phyloP scores from a whole-genome alignment of 2,329 filamentous ascomycete genomes.

The Lecanicillium sp. region DNA sequence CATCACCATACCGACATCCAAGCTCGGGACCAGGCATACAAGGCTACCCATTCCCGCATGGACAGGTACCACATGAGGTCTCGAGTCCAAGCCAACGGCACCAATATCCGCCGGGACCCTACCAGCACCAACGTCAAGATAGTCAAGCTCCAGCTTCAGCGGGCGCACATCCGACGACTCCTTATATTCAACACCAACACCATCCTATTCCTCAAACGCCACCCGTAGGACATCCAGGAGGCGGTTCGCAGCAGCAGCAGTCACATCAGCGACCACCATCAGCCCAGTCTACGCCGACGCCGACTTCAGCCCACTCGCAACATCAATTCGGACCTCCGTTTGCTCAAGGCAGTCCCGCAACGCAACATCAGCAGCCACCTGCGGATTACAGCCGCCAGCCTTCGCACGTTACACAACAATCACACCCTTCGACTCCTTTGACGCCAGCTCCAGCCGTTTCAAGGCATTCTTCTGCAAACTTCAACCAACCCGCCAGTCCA shows the following conservation, averaged over 20 bases:
- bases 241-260: slow-evolving; percentile 21
- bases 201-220: slow-evolving; percentile 38
- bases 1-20: slow-evolving; percentile 39
- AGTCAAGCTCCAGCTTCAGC: slow-evolving; percentile 32
- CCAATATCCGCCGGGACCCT: slow-evolving; percentile 37
- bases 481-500: slow-evolving; percentile 42
- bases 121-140: slow-evolving; percentile 35
- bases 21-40: slow-evolving; percentile 29
- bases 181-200: slow-evolving; percentile 32
- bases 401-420: slow-evolving; percentile 35
- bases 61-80: slow-evolving; percentile 31
- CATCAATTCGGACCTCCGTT: slow-evolving; percentile 43
- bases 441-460: slow-evolving; percentile 1
- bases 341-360: slow-evolving; percentile 44
- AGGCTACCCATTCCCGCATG: slow-evolving; percentile 43
- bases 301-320: slow-evolving; percentile 54
- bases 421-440: slow-evolving; percentile 4
- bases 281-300: slow-evolving; percentile 49
- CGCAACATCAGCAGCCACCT: slow-evolving; percentile 33
- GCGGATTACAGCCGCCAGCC: slow-evolving; percentile 36
- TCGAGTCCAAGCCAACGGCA: slow-evolving; percentile 44
- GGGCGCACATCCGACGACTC: slow-evolving; percentile 23
- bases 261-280: slow-evolving; percentile 46
- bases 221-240: slow-evolving; percentile 35
- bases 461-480: slow-evolving; percentile 6